phyloP scores from a whole-genome alignment of 164 flowering plant species.

The Houttuynia cordata region DNA sequence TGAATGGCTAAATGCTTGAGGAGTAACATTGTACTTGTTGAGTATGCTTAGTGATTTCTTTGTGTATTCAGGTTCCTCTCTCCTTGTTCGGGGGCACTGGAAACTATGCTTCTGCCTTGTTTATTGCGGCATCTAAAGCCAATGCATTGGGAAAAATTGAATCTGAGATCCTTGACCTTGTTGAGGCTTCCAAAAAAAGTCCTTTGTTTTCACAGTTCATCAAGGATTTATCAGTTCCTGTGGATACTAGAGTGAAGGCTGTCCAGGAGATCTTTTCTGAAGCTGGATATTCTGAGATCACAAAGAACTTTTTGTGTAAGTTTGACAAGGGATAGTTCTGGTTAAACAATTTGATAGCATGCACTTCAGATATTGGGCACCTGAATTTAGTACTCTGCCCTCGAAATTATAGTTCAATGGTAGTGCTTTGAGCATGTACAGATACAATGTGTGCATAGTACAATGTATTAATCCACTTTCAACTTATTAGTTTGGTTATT shows the following conservation, averaged over 20 bases:
- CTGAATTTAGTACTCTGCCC: too few species aligned
- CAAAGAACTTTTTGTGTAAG: conserved; percentile 66
- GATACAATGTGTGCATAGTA: too few species aligned
- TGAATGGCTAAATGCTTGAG: neutral
- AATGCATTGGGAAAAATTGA: conserved; percentile 69
- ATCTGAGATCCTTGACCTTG: conserved; percentile 51
- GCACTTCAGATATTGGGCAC: too few species aligned
- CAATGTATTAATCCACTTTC: too few species aligned
- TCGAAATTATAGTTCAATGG: too few species aligned
- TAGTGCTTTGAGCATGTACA: too few species aligned
- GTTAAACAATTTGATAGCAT: too few species aligned
- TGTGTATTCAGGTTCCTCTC: conserved; percentile 49
- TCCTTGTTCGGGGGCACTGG: conserved; percentile 64
- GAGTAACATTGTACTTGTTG: neutral
- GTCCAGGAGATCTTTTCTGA: conserved; percentile 38
- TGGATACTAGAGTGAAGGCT: conserved; percentile 45
- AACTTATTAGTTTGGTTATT: too few species aligned
- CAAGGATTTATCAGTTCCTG: conserved; percentile 54
- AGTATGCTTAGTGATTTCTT: neutral
- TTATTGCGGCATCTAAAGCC: conserved; percentile 51
- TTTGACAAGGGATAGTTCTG: too few species aligned
- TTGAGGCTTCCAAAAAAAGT: conserved; percentile 59
- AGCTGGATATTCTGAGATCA: conserved; percentile 61
- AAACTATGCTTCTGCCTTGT: conserved; percentile 85
- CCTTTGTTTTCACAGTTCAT: conserved; percentile 54